Percentiles rank a stretch among this genome's conserved stretches.
Evolutionary conservation across 2,329 filamentous ascomycete species (phyloP).

Genomic region (Trichoderma pleuroti): DNA sequence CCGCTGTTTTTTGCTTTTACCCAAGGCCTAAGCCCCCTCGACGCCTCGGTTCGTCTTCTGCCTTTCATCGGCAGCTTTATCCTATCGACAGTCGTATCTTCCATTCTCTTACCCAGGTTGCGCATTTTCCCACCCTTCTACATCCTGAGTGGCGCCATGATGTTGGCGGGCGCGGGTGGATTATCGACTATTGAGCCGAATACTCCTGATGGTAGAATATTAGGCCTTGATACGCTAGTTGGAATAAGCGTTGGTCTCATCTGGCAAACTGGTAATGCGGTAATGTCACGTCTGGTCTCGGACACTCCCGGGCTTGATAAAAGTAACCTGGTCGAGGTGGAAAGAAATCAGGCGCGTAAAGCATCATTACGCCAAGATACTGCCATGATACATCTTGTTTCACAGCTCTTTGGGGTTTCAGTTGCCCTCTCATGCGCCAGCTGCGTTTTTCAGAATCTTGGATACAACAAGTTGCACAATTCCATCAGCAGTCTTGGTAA

Average conservation of each 20-base stretch:
- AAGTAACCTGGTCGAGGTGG: conserved; percentile 22
- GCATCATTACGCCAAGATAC: conserved; percentile 26
- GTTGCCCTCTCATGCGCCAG: conserved; percentile 29
- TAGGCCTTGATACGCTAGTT: conserved; percentile 32
- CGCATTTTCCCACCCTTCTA: conserved; percentile 38
- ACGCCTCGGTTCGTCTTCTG: conserved; percentile 41
- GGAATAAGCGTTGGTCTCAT: conserved; percentile 33
- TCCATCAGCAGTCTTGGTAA: conserved; percentile 21
- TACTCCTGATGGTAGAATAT: conserved; percentile 28
- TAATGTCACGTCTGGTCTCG: conserved; percentile 13
- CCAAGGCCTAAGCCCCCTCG: conserved; percentile 38
- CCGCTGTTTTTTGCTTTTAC: conserved; percentile 55
- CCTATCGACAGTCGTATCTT: conserved; percentile 34
- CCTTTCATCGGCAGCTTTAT: conserved; percentile 42
- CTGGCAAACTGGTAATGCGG: conserved; percentile 30
- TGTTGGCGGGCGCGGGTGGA: conserved; percentile 28
- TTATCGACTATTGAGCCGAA: conserved; percentile 25
- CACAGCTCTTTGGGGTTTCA: conserved; percentile 31
- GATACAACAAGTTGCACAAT: conserved; percentile 24
- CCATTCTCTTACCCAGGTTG: conserved; percentile 36
- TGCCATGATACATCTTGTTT: conserved; percentile 34
- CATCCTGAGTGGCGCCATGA: conserved; percentile 28
- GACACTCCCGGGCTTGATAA: neutral
- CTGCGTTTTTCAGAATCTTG: conserved; percentile 32
- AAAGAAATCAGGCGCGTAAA: neutral